These are phyloP conservation scores for Ormosia semicastrata DNA, from an alignment of 306 rosid species.

Conservation along the genomic window DNA sequence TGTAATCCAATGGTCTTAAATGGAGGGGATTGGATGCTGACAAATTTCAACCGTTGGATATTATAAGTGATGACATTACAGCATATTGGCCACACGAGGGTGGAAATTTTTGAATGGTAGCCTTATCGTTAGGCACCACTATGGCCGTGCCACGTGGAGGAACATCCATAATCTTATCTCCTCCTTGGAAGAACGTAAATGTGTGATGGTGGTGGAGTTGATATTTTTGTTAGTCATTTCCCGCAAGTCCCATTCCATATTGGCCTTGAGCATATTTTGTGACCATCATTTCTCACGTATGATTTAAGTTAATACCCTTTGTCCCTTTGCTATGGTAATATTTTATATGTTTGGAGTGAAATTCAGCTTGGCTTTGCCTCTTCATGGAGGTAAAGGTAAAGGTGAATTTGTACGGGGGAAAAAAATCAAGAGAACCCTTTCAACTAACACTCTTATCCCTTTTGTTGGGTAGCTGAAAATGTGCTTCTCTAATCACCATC, in stretches of 20 bases:
- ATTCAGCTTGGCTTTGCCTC: background rate
- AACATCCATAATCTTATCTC: conserved; percentile 43
- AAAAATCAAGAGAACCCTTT: background rate
- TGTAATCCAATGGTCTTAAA: conserved; percentile 34
- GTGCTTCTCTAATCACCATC: background rate
- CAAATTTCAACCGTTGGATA: conserved; percentile 34
- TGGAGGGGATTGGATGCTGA: conserved; percentile 2
- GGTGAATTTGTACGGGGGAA: background rate
- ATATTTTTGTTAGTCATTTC: conserved; percentile 5
- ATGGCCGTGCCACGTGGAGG: conserved; percentile 52
- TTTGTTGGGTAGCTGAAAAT: conserved; percentile 11
- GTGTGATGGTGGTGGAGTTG: conserved; percentile 46
- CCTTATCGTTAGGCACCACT: conserved; percentile 54
- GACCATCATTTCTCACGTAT: conserved; percentile 15
- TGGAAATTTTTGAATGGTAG: conserved; percentile 28
- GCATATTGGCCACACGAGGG: conserved; percentile 41
- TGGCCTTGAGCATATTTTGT: conserved; percentile 19
- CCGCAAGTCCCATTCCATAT: background rate
- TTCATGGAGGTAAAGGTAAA: background rate
- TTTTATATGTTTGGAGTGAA: background rate
- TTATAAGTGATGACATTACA: conserved; percentile 11
- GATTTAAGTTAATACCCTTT: conserved; percentile 1
- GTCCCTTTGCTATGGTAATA: conserved; percentile 5
- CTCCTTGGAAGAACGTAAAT: conserved; percentile 27
- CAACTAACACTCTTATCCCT: conserved; percentile 31